phyloP scores from a whole-genome alignment of 176 grass and related monocot species.

The Carex pumila region DNA sequence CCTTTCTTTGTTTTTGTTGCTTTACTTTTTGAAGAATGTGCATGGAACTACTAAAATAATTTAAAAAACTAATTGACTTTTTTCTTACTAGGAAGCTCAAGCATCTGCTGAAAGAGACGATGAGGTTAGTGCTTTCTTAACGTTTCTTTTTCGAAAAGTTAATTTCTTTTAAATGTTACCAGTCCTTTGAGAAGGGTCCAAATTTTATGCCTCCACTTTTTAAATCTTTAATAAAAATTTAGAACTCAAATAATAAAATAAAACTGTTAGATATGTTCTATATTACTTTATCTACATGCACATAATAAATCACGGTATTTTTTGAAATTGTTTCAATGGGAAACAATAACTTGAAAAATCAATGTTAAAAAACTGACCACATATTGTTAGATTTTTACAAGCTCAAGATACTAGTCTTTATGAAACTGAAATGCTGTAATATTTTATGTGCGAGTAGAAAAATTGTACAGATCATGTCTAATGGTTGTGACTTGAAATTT shows the following conservation, averaged over 20 bases:
- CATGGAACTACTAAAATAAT: background rate
- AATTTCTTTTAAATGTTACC: background rate
- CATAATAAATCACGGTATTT: background rate
- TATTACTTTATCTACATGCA: background rate
- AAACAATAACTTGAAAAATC: background rate
- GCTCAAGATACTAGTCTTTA: background rate
- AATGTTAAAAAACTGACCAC: background rate
- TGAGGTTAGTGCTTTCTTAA: slow-evolving; percentile 43
- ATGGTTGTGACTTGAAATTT: background rate
- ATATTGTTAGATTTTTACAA: background rate
- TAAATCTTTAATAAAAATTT: background rate
- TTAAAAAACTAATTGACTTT: slow-evolving; percentile 1
- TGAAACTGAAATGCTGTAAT: background rate
- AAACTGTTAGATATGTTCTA: background rate
- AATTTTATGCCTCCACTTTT: no score
- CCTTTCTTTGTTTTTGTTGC: background rate
- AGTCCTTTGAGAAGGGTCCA: background rate
- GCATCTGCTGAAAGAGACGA: slow-evolving; percentile 68
- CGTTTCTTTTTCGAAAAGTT: background rate
- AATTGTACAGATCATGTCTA: background rate
- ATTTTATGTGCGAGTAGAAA: background rate
- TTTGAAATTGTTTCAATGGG: background rate
- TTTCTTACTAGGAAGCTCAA: slow-evolving; percentile 46
- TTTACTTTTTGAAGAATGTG: background rate
- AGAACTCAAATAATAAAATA: background rate